Base-by-base conservation (phyloP, 129 eudicot species). In the Mikania micrantha region DNA sequence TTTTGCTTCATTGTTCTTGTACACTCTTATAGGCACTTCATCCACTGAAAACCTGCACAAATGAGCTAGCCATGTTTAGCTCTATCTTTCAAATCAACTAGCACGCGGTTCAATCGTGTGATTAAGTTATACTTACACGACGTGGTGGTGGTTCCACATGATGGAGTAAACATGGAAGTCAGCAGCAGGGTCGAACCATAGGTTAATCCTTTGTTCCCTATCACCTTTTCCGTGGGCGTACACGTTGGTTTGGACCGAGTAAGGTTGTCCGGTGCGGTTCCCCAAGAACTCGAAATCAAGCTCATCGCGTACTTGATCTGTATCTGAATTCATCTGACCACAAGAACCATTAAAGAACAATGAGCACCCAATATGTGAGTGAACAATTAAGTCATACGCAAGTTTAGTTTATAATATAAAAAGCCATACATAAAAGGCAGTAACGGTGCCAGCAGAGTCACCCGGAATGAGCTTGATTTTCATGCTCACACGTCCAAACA, bases 381-480 rank as follows among this genome's bases (percentile, higher is more conserved):
- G 29, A 70, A 38, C 7, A 27, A 36, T 1, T n/a, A n/a, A n/a
- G n/a, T 27, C 7, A 34, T 41, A 3, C 10, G 11, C 7, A 74
- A 10, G 24, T 10, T 11, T 21, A 36, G 2, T 31, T 39, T 25
- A 22, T 3, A 3, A 10, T 57, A 7, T 44, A 7, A 56, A 31
- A 41, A 0, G 4, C 45, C 90, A 3, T 74, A 91, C 97, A 39
- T 91, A 91, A 53, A 91, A 91, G 12, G 97, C 95, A 12, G 97
- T 87, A 64, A 90, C 97, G 8, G 97, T 90, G 69, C 97, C 97
- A 2, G 97, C 97, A 21, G 97, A 91, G 71, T 91, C 97, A 15
- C 95, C 97, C 0, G 95, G 91, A 24, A 90, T 74, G 48, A 90
- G 95, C 78, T 90, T 90, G 74, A 90, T 90, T 75, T 82, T 87